Evolutionary conservation across 495 filamentous ascomycete species (phyloP), one percentile per base, ranked within the genome.

Genomic region (Pseudevernia furfuracea): DNA sequence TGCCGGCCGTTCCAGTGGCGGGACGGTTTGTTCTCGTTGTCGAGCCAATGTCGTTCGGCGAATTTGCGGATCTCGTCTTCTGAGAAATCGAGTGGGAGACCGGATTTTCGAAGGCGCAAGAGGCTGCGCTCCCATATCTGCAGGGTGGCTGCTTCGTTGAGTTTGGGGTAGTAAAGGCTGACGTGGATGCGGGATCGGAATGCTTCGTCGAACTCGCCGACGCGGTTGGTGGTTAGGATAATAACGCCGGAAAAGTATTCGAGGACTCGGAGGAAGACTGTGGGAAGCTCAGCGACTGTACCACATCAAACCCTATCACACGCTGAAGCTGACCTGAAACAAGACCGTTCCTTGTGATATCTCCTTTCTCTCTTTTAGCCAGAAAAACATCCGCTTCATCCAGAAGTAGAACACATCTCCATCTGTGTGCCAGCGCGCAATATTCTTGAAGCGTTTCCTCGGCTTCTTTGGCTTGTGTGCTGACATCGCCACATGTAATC

Each of bases 311-410:
- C 14, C 3, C 0, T 5, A 1, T 28, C 5, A 32, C 1, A 15
- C 21, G 7, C 3, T 30, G 14, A 21, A 7, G 17, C 52, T 34
- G 2, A 55, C 52, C 52, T 28, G 69, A 71, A 0, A 71, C 71
- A 28, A 75, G 63, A 21, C 21, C 61, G 36, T 74, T 75, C n/a
- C 69, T 59, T 17, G 32, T n/a, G 9, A 75, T 19, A 36, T 72
- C 64, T 67, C 75, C 71, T 52, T 75, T 78, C 19, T 73, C 66
- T 10, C 77, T 72, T 59, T 72, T 78, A 70, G 85, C 81, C 21
- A 89, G 77, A 75, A 88, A 89, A 15, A 88, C 83, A 62, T 90
- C 87, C 43, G 82, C 84, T 72, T 90, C 86, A 58, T 89, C 87
- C 1, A 90, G 75, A 0, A 85, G 73, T 0, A 84, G 70, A 43